Base-by-base conservation (phyloP, 495 filamentous ascomycete species). In the Cercophora sp. region DNA sequence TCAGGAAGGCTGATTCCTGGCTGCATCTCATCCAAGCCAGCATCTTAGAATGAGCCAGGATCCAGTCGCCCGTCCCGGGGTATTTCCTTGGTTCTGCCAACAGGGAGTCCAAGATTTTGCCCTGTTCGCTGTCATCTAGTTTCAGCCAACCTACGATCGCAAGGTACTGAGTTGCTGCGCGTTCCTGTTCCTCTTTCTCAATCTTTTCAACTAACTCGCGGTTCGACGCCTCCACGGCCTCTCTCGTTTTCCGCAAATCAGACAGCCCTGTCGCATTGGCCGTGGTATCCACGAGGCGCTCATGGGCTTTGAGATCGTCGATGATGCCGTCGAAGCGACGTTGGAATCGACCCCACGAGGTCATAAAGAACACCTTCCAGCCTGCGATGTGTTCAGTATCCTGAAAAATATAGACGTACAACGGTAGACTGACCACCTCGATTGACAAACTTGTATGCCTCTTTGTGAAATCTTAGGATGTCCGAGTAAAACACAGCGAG, bases 351-450 rank as follows among this genome's bases (percentile, higher is more conserved):
- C 64, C 64, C 70, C 73, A 77, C 4, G 66, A 62, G 0, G 72
- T 70, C 3, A 63, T 39, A 40, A 77, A 78, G 16, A 78, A 43
- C 0, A 68, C 25, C n/a, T 63, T 69, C 74, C 74, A 78, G n/a
- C 61, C 74, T 74, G 20, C 0, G n/a, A n/a, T n/a, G n/a, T n/a
- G n/a, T n/a, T n/a, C n/a, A n/a, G n/a, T n/a, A n/a, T n/a, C n/a
- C n/a, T n/a, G n/a, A n/a, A n/a, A n/a, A n/a, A n/a, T n/a, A n/a
- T n/a, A n/a, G n/a, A n/a, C n/a, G n/a, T n/a, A n/a, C n/a, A 23
- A 9, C 20, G 8, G 1, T 29, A 32, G 3, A 63, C 71, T 56
- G 41, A 75, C 74, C 51, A 11, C 61, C 63, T 18, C 68, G 58
- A 1, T 65, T 59, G 32, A 77, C 62, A 41, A 75, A 77, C 27